These are phyloP conservation scores for Prunus armeniaca DNA, from an alignment of 306 rosid species.

Conservation along the genomic window DNA sequence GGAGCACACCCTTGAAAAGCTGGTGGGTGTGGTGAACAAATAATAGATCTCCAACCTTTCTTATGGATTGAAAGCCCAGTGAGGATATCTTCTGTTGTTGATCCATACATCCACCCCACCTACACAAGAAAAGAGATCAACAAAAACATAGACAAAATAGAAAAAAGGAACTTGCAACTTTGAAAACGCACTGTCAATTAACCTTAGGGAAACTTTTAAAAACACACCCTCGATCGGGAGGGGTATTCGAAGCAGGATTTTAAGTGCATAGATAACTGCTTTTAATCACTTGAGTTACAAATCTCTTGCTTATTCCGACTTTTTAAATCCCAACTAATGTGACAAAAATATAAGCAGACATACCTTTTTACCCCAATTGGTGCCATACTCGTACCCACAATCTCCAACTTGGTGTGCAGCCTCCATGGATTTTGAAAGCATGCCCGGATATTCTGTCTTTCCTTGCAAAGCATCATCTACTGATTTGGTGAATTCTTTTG, in stretches of 20 bases:
- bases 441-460: neutral
- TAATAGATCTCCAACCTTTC: constrained; percentile 67
- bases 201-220: too few species aligned
- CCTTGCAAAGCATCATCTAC: constrained; percentile 38
- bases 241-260: too few species aligned
- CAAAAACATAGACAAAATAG: too few species aligned
- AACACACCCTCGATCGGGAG: too few species aligned
- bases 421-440: constrained; percentile 18
- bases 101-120: constrained; percentile 53
- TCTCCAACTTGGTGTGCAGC: constrained; percentile 45
- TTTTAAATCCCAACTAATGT: neutral
- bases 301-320: too few species aligned
- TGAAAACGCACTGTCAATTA: too few species aligned
- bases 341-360: neutral
- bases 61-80: constrained; percentile 56
- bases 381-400: constrained; percentile 46
- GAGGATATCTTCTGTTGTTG: constrained; percentile 43
- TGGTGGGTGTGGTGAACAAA: constrained; percentile 31
- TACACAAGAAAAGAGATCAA: neutral
- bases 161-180: too few species aligned
- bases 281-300: too few species aligned
- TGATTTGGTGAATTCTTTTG: constrained; percentile 36
- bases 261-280: fast-evolving
- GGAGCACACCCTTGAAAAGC: constrained; percentile 65
- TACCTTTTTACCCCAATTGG: constrained; percentile 68